Conservation (phyloP, 257 asterid genomes). For the Ophiorrhiza pumila region DNA sequence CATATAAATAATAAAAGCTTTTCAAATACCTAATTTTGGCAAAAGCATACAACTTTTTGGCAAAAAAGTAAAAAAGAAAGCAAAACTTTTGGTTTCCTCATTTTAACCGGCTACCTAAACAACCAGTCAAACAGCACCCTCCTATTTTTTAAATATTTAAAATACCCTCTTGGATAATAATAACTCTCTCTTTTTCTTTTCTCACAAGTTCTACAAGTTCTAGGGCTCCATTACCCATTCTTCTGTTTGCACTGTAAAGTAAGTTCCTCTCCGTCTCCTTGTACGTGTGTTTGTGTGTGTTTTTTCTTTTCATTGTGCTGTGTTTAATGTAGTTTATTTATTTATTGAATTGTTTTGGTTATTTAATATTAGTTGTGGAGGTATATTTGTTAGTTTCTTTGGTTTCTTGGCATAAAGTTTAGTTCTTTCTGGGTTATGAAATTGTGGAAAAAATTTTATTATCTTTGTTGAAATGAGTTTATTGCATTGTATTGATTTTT, state of each 20-base stretch:
- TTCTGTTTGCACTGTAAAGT: neutral
- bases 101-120: too few species aligned
- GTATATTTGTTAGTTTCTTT: neutral
- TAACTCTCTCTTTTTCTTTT: neutral
- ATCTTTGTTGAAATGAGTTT: neutral
- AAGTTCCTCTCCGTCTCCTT: neutral
- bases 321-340: neutral
- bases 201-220: neutral
- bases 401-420: neutral
- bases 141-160: slow-evolving; percentile 4
- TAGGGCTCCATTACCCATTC: slow-evolving; percentile 6
- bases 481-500: neutral
- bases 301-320: neutral
- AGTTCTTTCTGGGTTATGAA: neutral
- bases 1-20: too few species aligned
- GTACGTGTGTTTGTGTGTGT: neutral
- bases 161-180: neutral
- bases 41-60: too few species aligned
- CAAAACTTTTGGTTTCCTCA: too few species aligned
- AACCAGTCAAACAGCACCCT: too few species aligned
- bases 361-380: neutral
- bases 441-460: neutral
- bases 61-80: too few species aligned
- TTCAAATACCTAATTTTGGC: too few species aligned
- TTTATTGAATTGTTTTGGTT: neutral